Base-by-base conservation (phyloP, 2,329 filamentous ascomycete species). In the Ambrosiella beaveri region DNA sequence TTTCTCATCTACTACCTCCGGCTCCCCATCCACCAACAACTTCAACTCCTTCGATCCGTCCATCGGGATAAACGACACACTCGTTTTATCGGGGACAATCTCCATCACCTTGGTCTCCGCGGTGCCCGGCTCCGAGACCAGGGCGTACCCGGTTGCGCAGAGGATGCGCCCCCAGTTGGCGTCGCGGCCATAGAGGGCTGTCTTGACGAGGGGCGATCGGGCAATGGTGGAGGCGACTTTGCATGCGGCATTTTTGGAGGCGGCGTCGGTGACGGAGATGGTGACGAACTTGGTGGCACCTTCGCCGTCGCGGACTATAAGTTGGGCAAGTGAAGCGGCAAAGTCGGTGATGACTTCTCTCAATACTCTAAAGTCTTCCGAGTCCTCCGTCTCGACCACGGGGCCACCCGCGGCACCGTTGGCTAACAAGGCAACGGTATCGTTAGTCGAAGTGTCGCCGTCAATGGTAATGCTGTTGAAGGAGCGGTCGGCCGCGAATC, bases 391-490 rank as follows among this genome's bases (percentile, higher is more conserved):
- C 0, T 73, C 69, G 56, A 91, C 76, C 57, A 79, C 74, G 12
- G 76, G 70, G 15, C 87, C 88, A 57, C 88, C 88, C 0, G 88
- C 91, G 15, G 88, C 89, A 62, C 93, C 93, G 69, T 98, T 98
- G 62, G 93, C 91, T n/a, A 98, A 79, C 58, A 98, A 75, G 3
- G 89, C 89, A 36, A 97, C 81, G 0, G 91, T 97, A 73, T 98
- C 93, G 71, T 98, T 98, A 61, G 93, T 98, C 62, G 87, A 95
- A 7, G 90, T 97, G 71, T 97, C 93, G 61, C 93, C 93, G 69
- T 98, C 93, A 61, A 98, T 87, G 62, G 88, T 94, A 69, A 98
- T 96, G 69, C 86, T 85, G 76, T 98, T 97, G 77, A 97, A 98
- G 0, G 88, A 95, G 61, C 82, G 82, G 64, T 87, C 81, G 58